A percentile compares a stretch with the other conserved stretches of the same genome.
Evolutionary conservation across 108 stramenopile species (phyloP).

Genomic region (Fragilaria crotonensis): DNA sequence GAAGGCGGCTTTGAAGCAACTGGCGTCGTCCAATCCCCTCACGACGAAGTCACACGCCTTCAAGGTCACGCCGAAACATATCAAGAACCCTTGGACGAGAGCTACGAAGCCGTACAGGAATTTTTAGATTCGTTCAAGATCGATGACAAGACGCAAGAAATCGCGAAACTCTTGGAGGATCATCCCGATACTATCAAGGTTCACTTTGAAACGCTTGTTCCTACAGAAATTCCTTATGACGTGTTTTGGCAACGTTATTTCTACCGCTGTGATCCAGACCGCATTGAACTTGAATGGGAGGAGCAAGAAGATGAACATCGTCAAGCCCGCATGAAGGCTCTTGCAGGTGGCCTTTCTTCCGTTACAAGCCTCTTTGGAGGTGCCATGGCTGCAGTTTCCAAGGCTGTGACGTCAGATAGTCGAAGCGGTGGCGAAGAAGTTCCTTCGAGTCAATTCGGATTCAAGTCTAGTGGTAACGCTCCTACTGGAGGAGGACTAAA

Average conservation of each 20-base stretch:
- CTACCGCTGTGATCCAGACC: conserved; percentile 37
- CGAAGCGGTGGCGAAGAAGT: too few relatives aligned
- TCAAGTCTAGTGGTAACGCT: conserved; percentile 2
- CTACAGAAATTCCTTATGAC: conserved; percentile 36
- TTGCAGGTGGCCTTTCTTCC: conserved; percentile 4
- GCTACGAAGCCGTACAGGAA: conserved; percentile 4
- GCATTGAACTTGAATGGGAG: conserved; percentile 17
- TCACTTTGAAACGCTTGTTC: conserved; percentile 35
- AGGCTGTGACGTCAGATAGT: conserved; percentile 12
- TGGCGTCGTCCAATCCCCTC: not conserved
- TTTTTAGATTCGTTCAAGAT: conserved; percentile 30
- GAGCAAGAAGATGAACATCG: conserved; percentile 11
- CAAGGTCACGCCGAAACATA: not conserved
- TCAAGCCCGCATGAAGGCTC: conserved; percentile 4
- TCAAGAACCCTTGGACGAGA: not conserved
- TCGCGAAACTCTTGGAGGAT: conserved; percentile 32
- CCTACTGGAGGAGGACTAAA: conserved; percentile 7
- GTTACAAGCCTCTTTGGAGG: conserved; percentile 47
- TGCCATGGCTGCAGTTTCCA: conserved; percentile 31
- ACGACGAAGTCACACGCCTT: not conserved
- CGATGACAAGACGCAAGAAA: conserved; percentile 45
- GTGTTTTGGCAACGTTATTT: conserved; percentile 74
- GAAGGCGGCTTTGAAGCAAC: not conserved
- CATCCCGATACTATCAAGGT: conserved; percentile 33
- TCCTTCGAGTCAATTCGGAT: not conserved